Base-by-base conservation (phyloP, 495 filamentous ascomycete species). In the Diplogelasinospora grovesii region DNA sequence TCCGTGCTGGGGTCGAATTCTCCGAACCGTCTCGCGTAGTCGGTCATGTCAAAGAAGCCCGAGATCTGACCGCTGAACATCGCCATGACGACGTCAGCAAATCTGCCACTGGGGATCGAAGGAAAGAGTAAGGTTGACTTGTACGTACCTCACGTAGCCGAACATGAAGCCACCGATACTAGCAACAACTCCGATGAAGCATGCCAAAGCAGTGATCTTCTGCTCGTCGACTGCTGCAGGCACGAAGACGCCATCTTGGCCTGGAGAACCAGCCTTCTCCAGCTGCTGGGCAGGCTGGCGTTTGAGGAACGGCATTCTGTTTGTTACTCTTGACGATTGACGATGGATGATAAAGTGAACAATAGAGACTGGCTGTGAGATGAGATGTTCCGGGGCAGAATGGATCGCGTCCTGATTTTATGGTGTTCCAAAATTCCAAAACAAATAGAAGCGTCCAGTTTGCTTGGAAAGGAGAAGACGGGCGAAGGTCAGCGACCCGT, bases 81-180 rank as follows among this genome's bases (percentile, higher is more conserved):
- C 8, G 25, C 28, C 27, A 53, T 32, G 21, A 31, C 10, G n/a
- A 39, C 24, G 28, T 29, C 33, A 36, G 23, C 20, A 31, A 18
- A 42, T 38, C n/a, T n/a, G 35, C 13, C 16, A 6, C 5, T 27
- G 10, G 24, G 7, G 9, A 27, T 26, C 20, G 9, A 32, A 29
- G 19, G 18, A 39, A 22, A 23, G 11, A 10, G 26, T 14, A 22
- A 10, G 22, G 3, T n/a, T 3, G 13, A 40, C 67, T 49, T 59
- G n/a, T n/a, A n/a, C n/a, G n/a, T n/a, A 82, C 82, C 40, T 83
- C 37, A 69, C 80, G 59, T 86, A 86, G 46, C 84, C 84, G 48
- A 87, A 87, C 60, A 87, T 82, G 64, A 88, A 85, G 44, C 84
- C 83, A 54, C 84, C 83, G 68, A 88, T 84, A 15, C 81, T 72